A percentile compares a stretch with the other conserved stretches of the same genome.
Evolutionary conservation across 805 yeast species (phyloP).

Genomic region (Huiozyma naganishii): DNA sequence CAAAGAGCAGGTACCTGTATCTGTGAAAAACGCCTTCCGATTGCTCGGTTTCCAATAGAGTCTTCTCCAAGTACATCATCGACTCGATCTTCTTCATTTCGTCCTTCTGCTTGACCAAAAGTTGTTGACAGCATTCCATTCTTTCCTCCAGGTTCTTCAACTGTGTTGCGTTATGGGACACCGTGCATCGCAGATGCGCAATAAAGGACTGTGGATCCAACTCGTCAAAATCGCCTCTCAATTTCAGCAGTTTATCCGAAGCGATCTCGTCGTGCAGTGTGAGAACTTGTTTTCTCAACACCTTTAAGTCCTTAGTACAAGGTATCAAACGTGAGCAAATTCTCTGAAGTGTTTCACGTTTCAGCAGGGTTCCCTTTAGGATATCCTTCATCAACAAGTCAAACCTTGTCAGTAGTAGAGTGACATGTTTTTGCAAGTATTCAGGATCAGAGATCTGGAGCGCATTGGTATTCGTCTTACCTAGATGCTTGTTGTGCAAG

Average conservation of each 20-base stretch:
- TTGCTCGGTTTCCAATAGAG: slow-evolving; percentile 4
- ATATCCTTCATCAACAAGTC: slow-evolving; percentile 17
- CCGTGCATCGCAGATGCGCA: slow-evolving; percentile 6
- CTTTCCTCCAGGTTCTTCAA: slow-evolving; percentile 24
- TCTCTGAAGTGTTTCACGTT: slow-evolving; percentile 22
- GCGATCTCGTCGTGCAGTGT: slow-evolving; percentile 22
- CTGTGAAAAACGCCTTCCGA: not conserved
- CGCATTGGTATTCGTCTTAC: slow-evolving; percentile 2
- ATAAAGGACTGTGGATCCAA: slow-evolving; percentile 22
- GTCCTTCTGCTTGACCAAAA: slow-evolving; percentile 17
- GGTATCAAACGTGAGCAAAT: slow-evolving; percentile 18
- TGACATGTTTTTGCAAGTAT: slow-evolving; percentile 17
- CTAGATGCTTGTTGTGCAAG: not conserved
- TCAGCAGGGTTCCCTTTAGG: slow-evolving; percentile 14
- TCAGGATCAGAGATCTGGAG: slow-evolving; percentile 14
- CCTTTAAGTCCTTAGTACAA: slow-evolving; percentile 17
- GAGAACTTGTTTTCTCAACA: slow-evolving; percentile 17
- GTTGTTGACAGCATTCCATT: slow-evolving; percentile 12
- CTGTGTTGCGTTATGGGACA: slow-evolving; percentile 12
- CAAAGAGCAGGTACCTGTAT: slow-evolving; percentile 6
- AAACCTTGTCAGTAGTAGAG: slow-evolving; percentile 13
- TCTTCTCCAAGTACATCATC: slow-evolving; percentile 8
- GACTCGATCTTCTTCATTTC: slow-evolving; percentile 20
- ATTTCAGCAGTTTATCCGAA: slow-evolving; percentile 18
- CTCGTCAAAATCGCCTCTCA: slow-evolving; percentile 22